phyloP scores from a whole-genome alignment of 768 basidiomycete genomes.

The Suillus discolor region DNA sequence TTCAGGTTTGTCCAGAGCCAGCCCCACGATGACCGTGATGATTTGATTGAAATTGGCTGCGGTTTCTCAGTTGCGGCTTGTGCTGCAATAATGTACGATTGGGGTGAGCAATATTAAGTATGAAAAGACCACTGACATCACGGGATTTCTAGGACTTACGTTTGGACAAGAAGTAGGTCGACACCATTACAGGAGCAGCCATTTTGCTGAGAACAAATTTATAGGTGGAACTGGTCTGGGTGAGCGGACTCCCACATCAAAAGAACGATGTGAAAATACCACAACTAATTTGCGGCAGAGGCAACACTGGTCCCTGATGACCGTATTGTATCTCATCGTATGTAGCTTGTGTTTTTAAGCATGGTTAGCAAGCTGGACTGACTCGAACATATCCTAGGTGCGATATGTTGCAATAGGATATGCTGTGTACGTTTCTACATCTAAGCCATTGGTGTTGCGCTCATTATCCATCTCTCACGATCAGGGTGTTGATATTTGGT shows the following conservation, averaged over 20 bases:
- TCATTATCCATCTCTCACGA: not conserved
- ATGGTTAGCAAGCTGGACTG: no score
- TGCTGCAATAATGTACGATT: no score
- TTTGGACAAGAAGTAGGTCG: not conserved
- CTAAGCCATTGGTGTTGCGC: not conserved
- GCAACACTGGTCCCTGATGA: no score
- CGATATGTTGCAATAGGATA: not conserved
- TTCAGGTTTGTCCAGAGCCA: not conserved
- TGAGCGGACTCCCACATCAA: not conserved
- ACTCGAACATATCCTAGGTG: no score
- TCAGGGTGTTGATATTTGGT: not conserved
- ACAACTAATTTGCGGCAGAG: no score
- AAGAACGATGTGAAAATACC: not conserved
- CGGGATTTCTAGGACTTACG: not conserved
- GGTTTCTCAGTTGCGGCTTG: no score
- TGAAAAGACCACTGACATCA: not conserved
- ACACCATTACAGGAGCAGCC: not conserved
- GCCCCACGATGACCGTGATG: not conserved
- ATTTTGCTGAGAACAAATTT: not conserved
- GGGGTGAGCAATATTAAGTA: no score
- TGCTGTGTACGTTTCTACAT: not conserved
- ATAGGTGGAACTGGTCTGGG: not conserved
- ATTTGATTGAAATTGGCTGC: not conserved
- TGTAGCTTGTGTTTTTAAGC: no score
- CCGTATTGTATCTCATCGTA: no score